Percentiles rank a stretch among this genome's conserved stretches.
Conservation (phyloP, 176 grass and related monocot species). For the Puccinellia tenuiflora region DNA sequence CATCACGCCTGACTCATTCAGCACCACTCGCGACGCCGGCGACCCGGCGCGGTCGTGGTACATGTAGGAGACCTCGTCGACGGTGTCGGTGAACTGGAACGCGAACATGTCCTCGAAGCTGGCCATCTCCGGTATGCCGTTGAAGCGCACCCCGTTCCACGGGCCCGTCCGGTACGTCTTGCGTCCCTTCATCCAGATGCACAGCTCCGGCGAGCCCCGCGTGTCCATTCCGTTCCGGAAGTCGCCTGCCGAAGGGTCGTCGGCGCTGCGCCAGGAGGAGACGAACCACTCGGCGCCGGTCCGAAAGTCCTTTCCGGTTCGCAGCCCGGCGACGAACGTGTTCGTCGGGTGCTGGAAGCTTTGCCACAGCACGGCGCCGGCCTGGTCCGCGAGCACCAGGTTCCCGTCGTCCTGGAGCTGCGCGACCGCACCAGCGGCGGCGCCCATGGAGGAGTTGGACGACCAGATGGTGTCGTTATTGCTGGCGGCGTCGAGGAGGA, state of each 20-base stretch:
- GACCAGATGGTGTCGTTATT: slow-evolving; percentile 17
- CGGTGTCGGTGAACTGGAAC: slow-evolving; percentile 25
- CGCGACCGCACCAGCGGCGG: background rate
- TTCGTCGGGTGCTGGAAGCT: slow-evolving; percentile 58
- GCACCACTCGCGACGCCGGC: slow-evolving; percentile 29
- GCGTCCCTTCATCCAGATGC: background rate
- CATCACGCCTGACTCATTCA: slow-evolving; percentile 36
- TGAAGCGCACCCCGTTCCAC: slow-evolving; percentile 53
- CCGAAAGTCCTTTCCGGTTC: slow-evolving; percentile 1
- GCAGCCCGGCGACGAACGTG: slow-evolving; percentile 45
- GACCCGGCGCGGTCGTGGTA: slow-evolving; percentile 18
- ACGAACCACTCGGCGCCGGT: slow-evolving; percentile 32
- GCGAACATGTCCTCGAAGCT: slow-evolving; percentile 37
- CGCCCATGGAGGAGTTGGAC: slow-evolving; percentile 13
- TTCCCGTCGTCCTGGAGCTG: slow-evolving; percentile 50
- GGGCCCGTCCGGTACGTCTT: slow-evolving; percentile 41
- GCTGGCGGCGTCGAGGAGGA: slow-evolving; percentile 15
- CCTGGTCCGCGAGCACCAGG: slow-evolving; percentile 25
- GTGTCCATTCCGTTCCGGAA: slow-evolving; percentile 39
- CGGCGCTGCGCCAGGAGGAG: slow-evolving; percentile 38
- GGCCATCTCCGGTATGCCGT: slow-evolving; percentile 43
- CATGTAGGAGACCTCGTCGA: slow-evolving; percentile 32
- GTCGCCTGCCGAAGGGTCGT: slow-evolving; percentile 37
- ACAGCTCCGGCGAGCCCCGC: slow-evolving; percentile 35
- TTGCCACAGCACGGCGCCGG: slow-evolving; percentile 34